A percentile compares a stretch with the other conserved stretches of the same genome.
Evolutionary conservation across 148 eudicot species (phyloP).

Genomic region (Salicornia ramosissima): DNA sequence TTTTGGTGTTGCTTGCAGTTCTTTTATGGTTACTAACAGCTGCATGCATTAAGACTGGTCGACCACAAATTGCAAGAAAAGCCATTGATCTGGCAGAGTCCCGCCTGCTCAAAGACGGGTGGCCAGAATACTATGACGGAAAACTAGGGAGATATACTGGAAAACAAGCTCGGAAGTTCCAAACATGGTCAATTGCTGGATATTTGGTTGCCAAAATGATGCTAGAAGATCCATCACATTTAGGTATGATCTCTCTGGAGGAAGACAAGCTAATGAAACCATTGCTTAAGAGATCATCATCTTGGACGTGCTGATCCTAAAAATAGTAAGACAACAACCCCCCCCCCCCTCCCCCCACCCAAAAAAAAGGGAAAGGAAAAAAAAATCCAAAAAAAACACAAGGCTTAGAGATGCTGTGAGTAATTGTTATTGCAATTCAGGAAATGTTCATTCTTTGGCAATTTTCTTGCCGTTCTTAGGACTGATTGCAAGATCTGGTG

Average conservation of each 20-base stretch:
- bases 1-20: constrained; percentile 43
- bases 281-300: constrained; percentile 72
- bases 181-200: constrained; percentile 96
- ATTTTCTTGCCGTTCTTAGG: constrained; percentile 28
- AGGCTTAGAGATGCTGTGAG: constrained; percentile 15
- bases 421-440: constrained; percentile 20
- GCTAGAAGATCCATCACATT: constrained; percentile 94
- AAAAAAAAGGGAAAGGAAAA: no score
- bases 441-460: constrained; percentile 28
- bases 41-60: constrained; percentile 92
- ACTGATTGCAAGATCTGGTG: constrained; percentile 26
- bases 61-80: constrained; percentile 83
- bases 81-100: constrained; percentile 83
- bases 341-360: no score
- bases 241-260: constrained; percentile 90
- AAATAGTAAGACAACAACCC: constrained; percentile 13
- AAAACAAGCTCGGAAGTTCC: constrained; percentile 83
- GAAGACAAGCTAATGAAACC: constrained; percentile 81
- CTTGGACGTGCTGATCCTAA: constrained; percentile 71
- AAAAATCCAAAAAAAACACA: constrained; percentile 10
- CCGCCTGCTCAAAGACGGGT: constrained; percentile 74
- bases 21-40: constrained; percentile 92
- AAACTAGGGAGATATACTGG: constrained; percentile 77
- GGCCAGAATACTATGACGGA: constrained; percentile 98
- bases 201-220: constrained; percentile 93